Percentiles rank a stretch among this genome's conserved stretches.
phyloP scores from a whole-genome alignment of 192 early-diverging fungal species.

The Coemansia sp. region DNA sequence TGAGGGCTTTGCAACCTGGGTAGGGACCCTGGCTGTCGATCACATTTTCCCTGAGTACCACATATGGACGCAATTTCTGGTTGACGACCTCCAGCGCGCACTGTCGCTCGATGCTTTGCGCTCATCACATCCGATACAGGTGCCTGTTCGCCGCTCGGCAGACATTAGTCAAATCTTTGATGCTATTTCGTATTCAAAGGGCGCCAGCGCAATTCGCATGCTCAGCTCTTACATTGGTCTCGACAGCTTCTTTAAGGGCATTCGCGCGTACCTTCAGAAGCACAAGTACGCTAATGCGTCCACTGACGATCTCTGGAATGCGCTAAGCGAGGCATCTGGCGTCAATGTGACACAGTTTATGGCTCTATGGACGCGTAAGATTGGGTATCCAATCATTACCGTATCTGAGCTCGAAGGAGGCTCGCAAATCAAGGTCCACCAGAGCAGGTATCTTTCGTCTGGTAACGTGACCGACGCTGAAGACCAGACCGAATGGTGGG shows the following conservation, averaged over 20 bases:
- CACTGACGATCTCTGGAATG: constrained; percentile 86
- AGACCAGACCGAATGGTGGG: constrained; percentile 79
- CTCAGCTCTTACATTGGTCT: constrained; percentile 71
- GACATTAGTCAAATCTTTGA: constrained; percentile 97
- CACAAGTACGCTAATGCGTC: constrained; percentile 84
- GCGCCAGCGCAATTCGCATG: constrained; percentile 93
- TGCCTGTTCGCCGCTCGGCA: constrained; percentile 75
- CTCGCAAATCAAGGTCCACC: constrained; percentile 59
- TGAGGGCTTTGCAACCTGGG: constrained; percentile 98
- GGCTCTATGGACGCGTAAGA: constrained; percentile 82
- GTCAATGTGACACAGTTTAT: constrained; percentile 80
- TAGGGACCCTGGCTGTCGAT: constrained; percentile 84
- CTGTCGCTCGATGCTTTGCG: constrained; percentile 79
- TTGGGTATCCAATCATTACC: constrained; percentile 83
- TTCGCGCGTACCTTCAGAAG: constrained; percentile 74
- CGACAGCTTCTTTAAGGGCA: constrained; percentile 68
- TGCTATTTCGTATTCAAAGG: constrained; percentile 88
- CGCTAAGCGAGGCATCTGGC: constrained; percentile 74
- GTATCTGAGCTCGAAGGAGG: constrained; percentile 56
- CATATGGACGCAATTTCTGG: constrained; percentile 85
- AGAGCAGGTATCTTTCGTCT: constrained; percentile 77
- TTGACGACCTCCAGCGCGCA: constrained; percentile 71
- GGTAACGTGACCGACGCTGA: constrained; percentile 77
- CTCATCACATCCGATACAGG: constrained; percentile 90
- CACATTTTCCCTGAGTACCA: constrained; percentile 93